Evolutionary conservation across 495 filamentous ascomycete species (phyloP).

Genomic region (Neurospora intermedia): DNA sequence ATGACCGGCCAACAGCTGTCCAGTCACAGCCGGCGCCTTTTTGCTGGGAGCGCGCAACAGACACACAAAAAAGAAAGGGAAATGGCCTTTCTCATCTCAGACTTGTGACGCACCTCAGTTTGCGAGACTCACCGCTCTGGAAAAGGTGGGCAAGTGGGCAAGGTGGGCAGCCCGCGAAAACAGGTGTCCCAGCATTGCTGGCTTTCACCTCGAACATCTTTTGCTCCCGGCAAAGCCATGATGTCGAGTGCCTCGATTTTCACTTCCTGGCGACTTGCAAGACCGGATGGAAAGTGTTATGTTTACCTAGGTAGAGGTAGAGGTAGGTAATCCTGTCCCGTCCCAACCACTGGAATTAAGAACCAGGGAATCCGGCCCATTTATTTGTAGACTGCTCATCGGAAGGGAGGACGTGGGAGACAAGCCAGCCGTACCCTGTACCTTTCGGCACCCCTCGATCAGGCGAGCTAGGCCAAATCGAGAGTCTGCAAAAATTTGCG

Average conservation of each 20-base stretch:
- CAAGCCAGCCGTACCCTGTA: slow-evolving; percentile 5
- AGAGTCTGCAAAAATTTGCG: slow-evolving; percentile 18
- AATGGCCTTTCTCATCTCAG: slow-evolving; percentile 1
- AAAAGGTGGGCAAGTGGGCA: not conserved
- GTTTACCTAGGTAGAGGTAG: not conserved
- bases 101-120: not conserved
- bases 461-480: slow-evolving; percentile 8
- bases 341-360: not conserved
- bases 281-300: not conserved
- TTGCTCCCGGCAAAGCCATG: not conserved
- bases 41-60: not conserved
- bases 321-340: not conserved
- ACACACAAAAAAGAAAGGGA: not conserved
- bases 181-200: not conserved
- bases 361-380: not conserved
- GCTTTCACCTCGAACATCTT: not conserved
- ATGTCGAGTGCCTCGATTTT: not conserved
- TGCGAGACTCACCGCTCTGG: slow-evolving; percentile 12
- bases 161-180: not conserved
- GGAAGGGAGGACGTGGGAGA: slow-evolving; percentile 2
- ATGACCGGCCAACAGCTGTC: slow-evolving; percentile 8
- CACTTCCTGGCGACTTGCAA: not conserved
- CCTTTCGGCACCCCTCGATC: not conserved
- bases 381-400: slow-evolving; percentile 3
- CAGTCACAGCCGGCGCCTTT: not conserved